A percentile compares a stretch with the other conserved stretches of the same genome.
Conservation (phyloP, 83 land plant species). For the Larix sibirica region DNA sequence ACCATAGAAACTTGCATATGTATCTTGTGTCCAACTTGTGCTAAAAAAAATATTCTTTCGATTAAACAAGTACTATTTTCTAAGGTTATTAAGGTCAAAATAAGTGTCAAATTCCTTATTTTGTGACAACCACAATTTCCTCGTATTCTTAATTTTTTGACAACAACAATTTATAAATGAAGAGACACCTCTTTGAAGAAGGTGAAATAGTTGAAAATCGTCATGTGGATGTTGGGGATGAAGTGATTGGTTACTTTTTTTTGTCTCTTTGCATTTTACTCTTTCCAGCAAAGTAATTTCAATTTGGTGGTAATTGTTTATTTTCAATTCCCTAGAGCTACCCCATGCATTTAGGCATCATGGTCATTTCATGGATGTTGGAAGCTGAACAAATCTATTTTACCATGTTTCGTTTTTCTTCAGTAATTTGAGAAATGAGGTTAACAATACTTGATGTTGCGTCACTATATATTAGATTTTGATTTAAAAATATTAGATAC, state of each 20-base stretch:
- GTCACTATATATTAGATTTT: background rate
- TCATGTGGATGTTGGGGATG: conserved; percentile 60
- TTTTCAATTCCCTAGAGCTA: background rate
- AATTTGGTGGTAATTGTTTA: background rate
- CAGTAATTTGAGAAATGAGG: background rate
- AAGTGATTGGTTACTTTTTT: conserved; percentile 43
- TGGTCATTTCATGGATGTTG: background rate
- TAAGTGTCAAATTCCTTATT: no score
- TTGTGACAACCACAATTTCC: no score
- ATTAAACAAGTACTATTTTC: no score
- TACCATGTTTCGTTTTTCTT: background rate
- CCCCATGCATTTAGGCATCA: background rate
- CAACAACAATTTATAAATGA: no score
- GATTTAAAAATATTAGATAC: background rate
- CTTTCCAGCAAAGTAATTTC: background rate
- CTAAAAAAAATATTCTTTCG: no score
- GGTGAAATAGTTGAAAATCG: conserved; percentile 7
- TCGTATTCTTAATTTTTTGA: no score
- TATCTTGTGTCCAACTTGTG: no score
- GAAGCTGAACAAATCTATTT: background rate
- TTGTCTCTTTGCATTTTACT: background rate
- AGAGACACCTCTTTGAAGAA: no score
- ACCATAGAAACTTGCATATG: no score
- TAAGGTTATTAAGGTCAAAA: no score
- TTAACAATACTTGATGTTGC: background rate